A percentile compares a stretch with the other conserved stretches of the same genome.
Conservation (phyloP, 2,329 filamentous ascomycete species). For the Eutypella sp. region DNA sequence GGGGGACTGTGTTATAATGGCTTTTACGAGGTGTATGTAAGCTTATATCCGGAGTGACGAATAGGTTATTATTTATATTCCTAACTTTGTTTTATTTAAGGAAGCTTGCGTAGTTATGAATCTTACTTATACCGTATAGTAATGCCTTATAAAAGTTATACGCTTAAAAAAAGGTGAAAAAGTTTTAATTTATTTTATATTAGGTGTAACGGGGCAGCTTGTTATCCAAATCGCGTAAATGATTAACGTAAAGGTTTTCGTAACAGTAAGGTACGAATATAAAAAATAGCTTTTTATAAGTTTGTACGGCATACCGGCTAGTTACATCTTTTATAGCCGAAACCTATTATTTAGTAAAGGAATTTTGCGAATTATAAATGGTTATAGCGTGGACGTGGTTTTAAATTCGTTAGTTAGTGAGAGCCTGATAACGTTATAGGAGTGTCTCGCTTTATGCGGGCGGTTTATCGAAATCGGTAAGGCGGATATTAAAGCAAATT, state of each 20-base stretch:
- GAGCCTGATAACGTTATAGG: conserved; percentile 32
- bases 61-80: not conserved
- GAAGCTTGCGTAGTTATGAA: not conserved
- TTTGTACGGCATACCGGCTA: not conserved
- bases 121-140: conserved; percentile 1
- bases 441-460: conserved; percentile 36
- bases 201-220: conserved; percentile 6
- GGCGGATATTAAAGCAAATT: conserved; percentile 18
- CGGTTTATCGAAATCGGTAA: conserved; percentile 38
- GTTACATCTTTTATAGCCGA: conserved; percentile 9
- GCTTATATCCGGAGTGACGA: not conserved
- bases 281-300: conserved; percentile 4
- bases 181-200: conserved; percentile 6
- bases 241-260: conserved; percentile 7
- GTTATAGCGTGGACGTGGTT: conserved; percentile 17
- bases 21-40: not conserved
- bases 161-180: not conserved
- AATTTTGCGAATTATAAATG: not conserved
- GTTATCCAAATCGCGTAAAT: conserved; percentile 4
- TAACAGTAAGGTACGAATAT: conserved; percentile 1
- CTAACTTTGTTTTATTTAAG: not conserved
- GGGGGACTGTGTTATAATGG: not conserved
- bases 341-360: conserved; percentile 1
- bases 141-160: not conserved
- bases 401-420: conserved; percentile 35